Base-by-base conservation (phyloP, 495 filamentous ascomycete species). In the Xanthoparmelia taractica region DNA sequence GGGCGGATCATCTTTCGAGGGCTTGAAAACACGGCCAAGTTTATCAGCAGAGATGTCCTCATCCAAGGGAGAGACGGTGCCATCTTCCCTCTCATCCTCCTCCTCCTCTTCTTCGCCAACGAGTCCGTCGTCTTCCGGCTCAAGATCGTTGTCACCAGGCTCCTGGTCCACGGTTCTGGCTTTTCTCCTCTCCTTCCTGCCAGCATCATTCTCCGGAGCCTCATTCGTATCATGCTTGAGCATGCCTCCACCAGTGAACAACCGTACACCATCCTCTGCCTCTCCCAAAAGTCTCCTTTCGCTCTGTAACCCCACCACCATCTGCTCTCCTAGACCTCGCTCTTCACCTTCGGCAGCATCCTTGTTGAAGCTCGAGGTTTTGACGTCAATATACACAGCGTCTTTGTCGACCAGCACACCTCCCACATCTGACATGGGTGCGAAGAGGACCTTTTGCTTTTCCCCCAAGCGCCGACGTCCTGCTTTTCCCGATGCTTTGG, bases 341-440 rank as follows among this genome's bases (percentile, higher is more conserved):
- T 92, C 86, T 63, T 83, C 83, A 8, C 77, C 72, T 11, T 80
- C 82, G 3, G 85, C 82, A 2, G 63, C 68, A 45, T 74, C 73
- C 58, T 84, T 85, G 68, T 95, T 84, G 60, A 97, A 97, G 37
- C 82, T 93, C 15, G 80, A 78, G 13, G 84, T 85, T 68, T 87
- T 90, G 59, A 91, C 74, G 69, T 90, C 85, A 69, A 91, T 89
- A 65, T 90, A 91, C 8, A 91, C 87, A 1, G 87, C 87, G 77
- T 91, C 87, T 64, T 88, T 90, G 68, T 91, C 87, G 7, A 91
- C 85, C 71, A 91, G 72, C 6, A 98, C 86, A 68, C 94, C 94
- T 66, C 92, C 93, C 38, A 96, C 90, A 77, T 98, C 94, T 58
- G 90, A 94, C 92, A 98, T 97, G 20, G 94, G 94, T 18, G 95